phyloP scores from a whole-genome alignment of 176 grass and related monocot species.

The Oryza punctata region DNA sequence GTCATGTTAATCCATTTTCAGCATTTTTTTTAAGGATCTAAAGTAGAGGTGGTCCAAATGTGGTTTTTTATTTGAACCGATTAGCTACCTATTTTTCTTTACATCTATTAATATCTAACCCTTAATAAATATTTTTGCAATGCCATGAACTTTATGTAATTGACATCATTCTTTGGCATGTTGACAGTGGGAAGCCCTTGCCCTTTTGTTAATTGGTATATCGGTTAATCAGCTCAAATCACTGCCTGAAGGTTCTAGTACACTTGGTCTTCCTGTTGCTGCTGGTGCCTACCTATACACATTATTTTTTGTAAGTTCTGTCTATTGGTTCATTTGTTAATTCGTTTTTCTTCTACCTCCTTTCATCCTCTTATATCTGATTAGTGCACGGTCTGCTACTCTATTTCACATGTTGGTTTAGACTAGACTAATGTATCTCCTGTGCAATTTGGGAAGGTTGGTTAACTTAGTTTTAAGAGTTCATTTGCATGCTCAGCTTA shows the following conservation, averaged over 20 bases:
- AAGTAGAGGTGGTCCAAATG: neutral
- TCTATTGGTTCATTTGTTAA: slow-evolving; percentile 5
- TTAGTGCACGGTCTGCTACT: neutral
- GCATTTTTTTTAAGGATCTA: slow-evolving; percentile 6
- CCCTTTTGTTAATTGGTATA: slow-evolving; percentile 94
- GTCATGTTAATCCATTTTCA: neutral
- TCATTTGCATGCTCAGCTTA: neutral
- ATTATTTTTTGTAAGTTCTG: slow-evolving; percentile 81
- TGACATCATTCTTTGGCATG: slow-evolving; percentile 37
- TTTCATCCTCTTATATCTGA: slow-evolving; percentile 1
- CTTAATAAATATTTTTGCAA: neutral
- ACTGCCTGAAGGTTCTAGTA: slow-evolving; percentile 78
- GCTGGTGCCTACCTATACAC: slow-evolving; percentile 91
- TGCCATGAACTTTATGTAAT: slow-evolving; percentile 16
- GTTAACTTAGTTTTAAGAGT: slow-evolving; percentile 8
- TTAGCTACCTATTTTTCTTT: neutral
- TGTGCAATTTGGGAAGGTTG: slow-evolving; percentile 10
- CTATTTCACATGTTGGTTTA: slow-evolving; percentile 18
- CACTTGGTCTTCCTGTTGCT: slow-evolving; percentile 83
- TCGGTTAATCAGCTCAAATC: slow-evolving; percentile 94
- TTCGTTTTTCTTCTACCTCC: slow-evolving; percentile 5
- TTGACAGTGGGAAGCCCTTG: slow-evolving; percentile 93
- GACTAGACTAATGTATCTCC: neutral
- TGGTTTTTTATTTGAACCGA: neutral
- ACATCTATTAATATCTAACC: slow-evolving; percentile 10